Conservation (phyloP, 345 rosid species). For the Arabis hirsuta region DNA sequence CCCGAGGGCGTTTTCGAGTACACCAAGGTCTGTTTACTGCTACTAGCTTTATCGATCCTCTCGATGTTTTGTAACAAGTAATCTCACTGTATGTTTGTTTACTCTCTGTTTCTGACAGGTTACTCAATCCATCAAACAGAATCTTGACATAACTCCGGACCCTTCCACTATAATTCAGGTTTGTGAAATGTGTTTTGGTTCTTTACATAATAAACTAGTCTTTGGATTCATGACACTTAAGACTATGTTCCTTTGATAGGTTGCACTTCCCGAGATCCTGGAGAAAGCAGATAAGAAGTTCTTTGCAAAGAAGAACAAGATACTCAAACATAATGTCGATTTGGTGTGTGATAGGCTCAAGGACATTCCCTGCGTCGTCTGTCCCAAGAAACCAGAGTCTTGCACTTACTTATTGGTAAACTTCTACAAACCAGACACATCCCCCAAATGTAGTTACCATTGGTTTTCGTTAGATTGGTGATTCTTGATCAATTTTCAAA, state of each 20-base stretch:
- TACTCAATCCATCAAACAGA: conserved; percentile 49
- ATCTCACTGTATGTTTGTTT: background rate
- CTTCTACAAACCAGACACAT: conserved; percentile 2
- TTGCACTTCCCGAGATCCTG: conserved; percentile 66
- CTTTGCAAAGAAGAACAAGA: conserved; percentile 53
- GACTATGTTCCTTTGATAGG: conserved; percentile 48
- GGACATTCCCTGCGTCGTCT: conserved; percentile 66
- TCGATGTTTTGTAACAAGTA: background rate
- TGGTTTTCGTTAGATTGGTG: background rate
- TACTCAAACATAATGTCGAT: conserved; percentile 56
- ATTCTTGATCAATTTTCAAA: background rate
- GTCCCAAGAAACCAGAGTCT: conserved; percentile 68
- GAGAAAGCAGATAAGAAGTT: conserved; percentile 66
- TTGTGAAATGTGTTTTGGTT: conserved; percentile 17
- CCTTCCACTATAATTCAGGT: conserved; percentile 69
- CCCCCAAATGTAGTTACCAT: background rate
- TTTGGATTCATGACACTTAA: background rate
- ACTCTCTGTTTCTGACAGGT: conserved; percentile 42
- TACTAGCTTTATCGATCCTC: background rate
- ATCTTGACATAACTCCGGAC: conserved; percentile 46
- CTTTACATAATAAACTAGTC: background rate
- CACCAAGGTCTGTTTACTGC: conserved; percentile 45
- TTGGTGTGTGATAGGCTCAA: conserved; percentile 53
- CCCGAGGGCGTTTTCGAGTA: conserved; percentile 48
- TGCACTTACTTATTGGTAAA: conserved; percentile 73